phyloP scores from a whole-genome alignment of 2,329 filamentous ascomycete species.

The Podosphaera aphanis region DNA sequence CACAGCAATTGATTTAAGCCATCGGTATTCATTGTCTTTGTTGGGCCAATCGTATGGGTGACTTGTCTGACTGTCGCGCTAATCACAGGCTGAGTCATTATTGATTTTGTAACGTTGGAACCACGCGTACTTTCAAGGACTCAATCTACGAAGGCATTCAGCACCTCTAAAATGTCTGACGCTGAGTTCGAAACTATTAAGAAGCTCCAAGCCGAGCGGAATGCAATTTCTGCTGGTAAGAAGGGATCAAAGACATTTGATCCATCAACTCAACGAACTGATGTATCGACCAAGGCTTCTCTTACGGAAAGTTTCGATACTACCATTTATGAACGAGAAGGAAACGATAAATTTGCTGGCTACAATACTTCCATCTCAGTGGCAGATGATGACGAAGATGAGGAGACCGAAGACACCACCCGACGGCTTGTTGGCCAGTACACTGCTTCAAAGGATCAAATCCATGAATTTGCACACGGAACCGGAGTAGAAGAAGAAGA shows the following conservation, averaged over 20 bases:
- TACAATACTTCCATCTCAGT: constrained; percentile 79
- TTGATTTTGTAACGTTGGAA: too few relatives aligned
- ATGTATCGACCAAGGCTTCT: constrained; percentile 71
- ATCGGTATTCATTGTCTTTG: too few relatives aligned
- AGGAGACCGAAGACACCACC: constrained; percentile 54
- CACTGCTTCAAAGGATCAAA: constrained; percentile 73
- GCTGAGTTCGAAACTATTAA: constrained; percentile 74
- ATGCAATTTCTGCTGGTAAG: constrained; percentile 53
- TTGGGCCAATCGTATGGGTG: too few relatives aligned
- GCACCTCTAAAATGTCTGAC: constrained; percentile 31
- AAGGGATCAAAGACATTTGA: constrained; percentile 66
- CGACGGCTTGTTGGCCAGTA: constrained; percentile 80
- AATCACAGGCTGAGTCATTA: too few relatives aligned
- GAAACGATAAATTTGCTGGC: constrained; percentile 59
- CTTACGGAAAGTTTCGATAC: constrained; percentile 77
- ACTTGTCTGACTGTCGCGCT: too few relatives aligned
- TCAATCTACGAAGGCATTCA: too few relatives aligned
- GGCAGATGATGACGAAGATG: constrained; percentile 39
- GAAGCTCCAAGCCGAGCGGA: constrained; percentile 80
- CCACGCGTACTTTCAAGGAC: too few relatives aligned
- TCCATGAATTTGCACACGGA: constrained; percentile 79
- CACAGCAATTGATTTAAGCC: too few relatives aligned
- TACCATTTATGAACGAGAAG: constrained; percentile 61
- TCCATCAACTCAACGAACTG: constrained; percentile 54
- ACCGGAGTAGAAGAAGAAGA: constrained; percentile 80